Percentiles rank a stretch among this genome's conserved stretches.
phyloP scores from a whole-genome alignment of 768 basidiomycete species.

The Crucibulum laeve region DNA sequence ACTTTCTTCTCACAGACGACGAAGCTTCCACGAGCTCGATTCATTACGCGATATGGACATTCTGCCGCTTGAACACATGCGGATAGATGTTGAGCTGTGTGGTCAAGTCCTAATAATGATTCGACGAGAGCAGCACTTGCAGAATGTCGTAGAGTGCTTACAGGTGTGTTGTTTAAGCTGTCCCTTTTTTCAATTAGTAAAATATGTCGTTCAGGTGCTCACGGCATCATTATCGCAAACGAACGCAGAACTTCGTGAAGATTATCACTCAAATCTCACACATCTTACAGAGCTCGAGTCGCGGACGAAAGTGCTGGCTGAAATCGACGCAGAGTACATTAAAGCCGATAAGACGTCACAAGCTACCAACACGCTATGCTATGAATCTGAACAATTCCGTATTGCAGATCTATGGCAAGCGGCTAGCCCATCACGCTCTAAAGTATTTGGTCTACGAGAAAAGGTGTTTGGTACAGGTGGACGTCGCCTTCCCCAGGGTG shows the following conservation, averaged over 20 bases:
- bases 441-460: conserved; percentile 62
- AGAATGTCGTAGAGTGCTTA: conserved; percentile 57
- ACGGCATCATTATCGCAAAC: conserved; percentile 48
- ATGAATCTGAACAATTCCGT: conserved; percentile 68
- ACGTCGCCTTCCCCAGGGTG: conserved; percentile 41
- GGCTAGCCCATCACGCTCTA: conserved; percentile 53
- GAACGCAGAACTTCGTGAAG: conserved; percentile 52
- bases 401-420: conserved; percentile 65
- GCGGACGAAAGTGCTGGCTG: conserved; percentile 42
- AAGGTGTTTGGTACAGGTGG: conserved; percentile 64
- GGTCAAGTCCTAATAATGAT: conserved; percentile 69
- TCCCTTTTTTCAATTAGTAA: conserved; percentile 6
- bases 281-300: conserved; percentile 42
- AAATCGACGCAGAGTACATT: conserved; percentile 45
- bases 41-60: conserved; percentile 44
- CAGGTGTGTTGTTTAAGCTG: conserved; percentile 30
- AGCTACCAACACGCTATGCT: conserved; percentile 62
- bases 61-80: conserved; percentile 61
- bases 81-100: conserved; percentile 74
- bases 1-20: conserved; percentile 32
- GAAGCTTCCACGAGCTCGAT: conserved; percentile 62
- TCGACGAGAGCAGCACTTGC: conserved; percentile 63
- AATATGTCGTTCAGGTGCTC: conserved; percentile 32
- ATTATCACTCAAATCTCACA: conserved; percentile 50
- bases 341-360: conserved; percentile 52